phyloP scores from a whole-genome alignment of 192 early-diverging fungal species.

The Gonapodya sp. region DNA sequence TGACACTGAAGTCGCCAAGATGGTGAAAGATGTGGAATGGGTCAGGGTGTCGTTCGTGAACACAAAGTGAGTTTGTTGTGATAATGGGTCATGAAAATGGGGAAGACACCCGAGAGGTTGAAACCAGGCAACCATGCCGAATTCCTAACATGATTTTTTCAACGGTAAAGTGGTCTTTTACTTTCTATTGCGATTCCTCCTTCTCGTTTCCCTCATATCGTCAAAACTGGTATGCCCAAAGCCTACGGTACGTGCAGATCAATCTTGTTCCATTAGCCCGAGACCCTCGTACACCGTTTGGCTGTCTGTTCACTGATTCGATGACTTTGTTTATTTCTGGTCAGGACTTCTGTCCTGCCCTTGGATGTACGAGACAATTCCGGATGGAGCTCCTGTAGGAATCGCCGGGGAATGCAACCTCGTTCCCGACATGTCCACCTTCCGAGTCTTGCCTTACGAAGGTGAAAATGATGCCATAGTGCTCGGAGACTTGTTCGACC shows the following conservation, averaged over 20 bases:
- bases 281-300: too few relatives aligned
- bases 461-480: neutral
- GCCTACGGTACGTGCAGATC: neutral
- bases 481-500: neutral
- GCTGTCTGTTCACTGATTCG: too few relatives aligned
- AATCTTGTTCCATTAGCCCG: neutral
- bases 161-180: neutral
- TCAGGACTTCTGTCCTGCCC: neutral
- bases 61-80: neutral
- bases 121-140: too few relatives aligned
- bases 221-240: neutral
- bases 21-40: neutral
- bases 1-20: neutral
- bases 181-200: neutral
- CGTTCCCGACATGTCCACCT: neutral
- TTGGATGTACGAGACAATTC: neutral
- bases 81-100: too few relatives aligned
- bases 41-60: neutral
- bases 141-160: neutral
- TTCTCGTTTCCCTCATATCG: neutral
- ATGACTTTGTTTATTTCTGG: too few relatives aligned
- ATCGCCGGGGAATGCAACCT: neutral
- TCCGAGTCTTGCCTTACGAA: conserved; percentile 7
- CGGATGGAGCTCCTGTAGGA: neutral
- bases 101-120: too few relatives aligned